A percentile compares a stretch with the other conserved stretches of the same genome.
phyloP scores from a whole-genome alignment of 2,329 filamentous ascomycete genomes.

The Hymenoscyphus salicellus region DNA sequence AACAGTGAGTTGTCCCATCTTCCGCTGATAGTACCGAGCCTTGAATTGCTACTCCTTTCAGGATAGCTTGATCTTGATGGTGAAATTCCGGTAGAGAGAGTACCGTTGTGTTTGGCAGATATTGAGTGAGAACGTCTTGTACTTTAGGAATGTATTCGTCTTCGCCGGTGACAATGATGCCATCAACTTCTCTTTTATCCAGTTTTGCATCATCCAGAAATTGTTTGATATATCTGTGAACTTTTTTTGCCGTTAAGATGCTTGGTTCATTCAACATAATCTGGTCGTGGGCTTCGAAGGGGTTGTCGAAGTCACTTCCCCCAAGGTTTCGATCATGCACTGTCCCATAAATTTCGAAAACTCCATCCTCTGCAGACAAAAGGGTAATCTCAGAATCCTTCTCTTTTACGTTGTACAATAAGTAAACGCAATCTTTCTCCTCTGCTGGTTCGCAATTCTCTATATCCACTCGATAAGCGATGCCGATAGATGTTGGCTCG shows the following conservation, averaged over 20 bases:
- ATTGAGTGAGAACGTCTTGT: constrained; percentile 9
- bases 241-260: neutral
- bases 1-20: neutral
- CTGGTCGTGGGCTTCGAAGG: neutral
- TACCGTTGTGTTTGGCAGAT: constrained; percentile 10
- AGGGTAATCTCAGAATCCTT: constrained; percentile 14
- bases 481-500: constrained; percentile 78
- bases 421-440: neutral
- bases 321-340: constrained; percentile 7
- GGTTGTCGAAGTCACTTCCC: constrained; percentile 7
- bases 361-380: constrained; percentile 7
- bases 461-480: constrained; percentile 63
- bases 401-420: constrained; percentile 14
- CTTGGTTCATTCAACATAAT: neutral
- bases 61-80: constrained; percentile 8
- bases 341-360: constrained; percentile 14
- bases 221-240: constrained; percentile 4
- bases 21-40: neutral
- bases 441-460: constrained; percentile 31
- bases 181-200: constrained; percentile 12
- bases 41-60: constrained; percentile 7
- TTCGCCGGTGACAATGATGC: constrained; percentile 17
- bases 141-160: constrained; percentile 7
- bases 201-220: constrained; percentile 14
- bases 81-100: neutral